A percentile compares a stretch with the other conserved stretches of the same genome.
Conservation (phyloP, 495 filamentous ascomycete species). For the Aspergillus conjunctus region DNA sequence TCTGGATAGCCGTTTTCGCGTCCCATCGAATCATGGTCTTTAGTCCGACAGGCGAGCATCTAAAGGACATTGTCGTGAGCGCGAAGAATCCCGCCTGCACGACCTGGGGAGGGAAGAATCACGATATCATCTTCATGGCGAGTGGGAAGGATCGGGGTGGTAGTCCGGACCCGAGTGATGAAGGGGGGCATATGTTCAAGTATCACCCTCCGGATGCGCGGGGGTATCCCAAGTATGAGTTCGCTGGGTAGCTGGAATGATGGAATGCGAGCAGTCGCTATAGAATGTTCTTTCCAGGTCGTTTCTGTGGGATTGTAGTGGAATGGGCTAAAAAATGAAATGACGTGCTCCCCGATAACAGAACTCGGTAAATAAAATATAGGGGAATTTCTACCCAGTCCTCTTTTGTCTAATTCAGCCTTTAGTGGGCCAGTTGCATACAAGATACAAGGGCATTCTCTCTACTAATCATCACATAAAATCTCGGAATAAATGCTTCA, state of each 20-base stretch:
- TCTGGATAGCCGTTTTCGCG: not conserved
- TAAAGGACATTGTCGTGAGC: not conserved
- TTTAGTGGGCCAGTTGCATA: no score
- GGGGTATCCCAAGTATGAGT: conserved; percentile 27
- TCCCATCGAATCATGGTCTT: not conserved
- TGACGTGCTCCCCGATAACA: no score
- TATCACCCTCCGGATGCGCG: conserved; percentile 8
- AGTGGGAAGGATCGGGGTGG: not conserved
- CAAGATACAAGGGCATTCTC: no score
- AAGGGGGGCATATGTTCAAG: conserved; percentile 29
- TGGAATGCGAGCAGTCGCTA: not conserved
- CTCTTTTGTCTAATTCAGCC: no score
- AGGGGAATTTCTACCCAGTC: no score
- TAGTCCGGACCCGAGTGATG: conserved; percentile 8
- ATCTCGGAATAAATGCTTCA: no score
- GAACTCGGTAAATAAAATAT: no score
- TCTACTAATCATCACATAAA: no score
- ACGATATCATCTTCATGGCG: not conserved
- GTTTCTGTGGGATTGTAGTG: no score
- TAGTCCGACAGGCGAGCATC: not conserved
- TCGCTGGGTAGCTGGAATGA: conserved; percentile 17
- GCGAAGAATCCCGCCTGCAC: not conserved
- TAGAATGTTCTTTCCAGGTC: no score
- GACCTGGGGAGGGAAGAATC: not conserved
- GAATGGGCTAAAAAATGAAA: no score